Evolutionary conservation across 2,329 filamentous ascomycete genomes (phyloP), one percentile per base, ranked within the genome.

Genomic region (Xylaria sp.): DNA sequence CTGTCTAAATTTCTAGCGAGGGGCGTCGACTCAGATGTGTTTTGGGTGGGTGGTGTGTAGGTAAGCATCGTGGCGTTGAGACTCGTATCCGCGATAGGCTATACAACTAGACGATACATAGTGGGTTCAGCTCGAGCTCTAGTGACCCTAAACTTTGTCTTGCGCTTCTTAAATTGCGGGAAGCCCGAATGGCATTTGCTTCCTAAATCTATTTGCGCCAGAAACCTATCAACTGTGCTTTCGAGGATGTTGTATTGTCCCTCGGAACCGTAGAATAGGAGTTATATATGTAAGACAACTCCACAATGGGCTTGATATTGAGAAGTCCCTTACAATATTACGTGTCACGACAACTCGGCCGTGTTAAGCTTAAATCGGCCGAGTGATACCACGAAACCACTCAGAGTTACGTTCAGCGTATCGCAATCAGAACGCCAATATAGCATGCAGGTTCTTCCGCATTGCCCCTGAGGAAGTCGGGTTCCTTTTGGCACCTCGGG

Each of bases 361-460:
- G 67, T 59, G 42, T 12, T 47, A 12, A 45, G 32, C 6, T 42
- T 21, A 59, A 65, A 59, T 36, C 67, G 67, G 67, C 67, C 64
- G 67, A 67, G 45, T 60, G 55, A 50, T 57, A 47, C 39, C 42
- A 45, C 21, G 24, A 21, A 32, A 1, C 6, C 17, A 24, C 12
- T 24, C 47, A 32, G 6, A 32, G 1, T 11, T 17, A 17, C 30
- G 61, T 64, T 67, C 56, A 19, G 53, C 53, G 34, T 42, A 58
- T 61, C 57, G 24, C 53, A 60, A 54, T 54, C 47, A 58, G 21
- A 27, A 61, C 21, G 39, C 56, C 51, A 42, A 42, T 45, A 30
- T n/a, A 48, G 58, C 7, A 54, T 50, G 54, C 34, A 34, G 9
- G 45, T 24, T 64, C 64, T 63, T 69, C 68, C 68, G 61, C 64